Evolutionary conservation across 768 basidiomycete species (phyloP).

Genomic region (Kwoniella sp.): DNA sequence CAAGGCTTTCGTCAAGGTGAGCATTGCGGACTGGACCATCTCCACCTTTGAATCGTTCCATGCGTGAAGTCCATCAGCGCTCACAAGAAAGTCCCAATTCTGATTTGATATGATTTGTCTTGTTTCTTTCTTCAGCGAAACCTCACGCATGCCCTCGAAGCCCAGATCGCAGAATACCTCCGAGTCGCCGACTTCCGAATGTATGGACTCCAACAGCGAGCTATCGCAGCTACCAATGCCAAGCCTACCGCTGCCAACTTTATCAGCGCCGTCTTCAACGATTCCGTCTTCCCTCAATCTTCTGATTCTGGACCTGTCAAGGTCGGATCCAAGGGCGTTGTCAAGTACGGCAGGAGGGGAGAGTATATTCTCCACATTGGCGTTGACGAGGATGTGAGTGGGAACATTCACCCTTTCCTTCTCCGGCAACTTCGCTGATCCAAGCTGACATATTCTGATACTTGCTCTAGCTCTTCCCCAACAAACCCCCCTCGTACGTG

Average conservation of each 20-base stretch:
- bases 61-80: too few species aligned
- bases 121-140: constrained; percentile 41
- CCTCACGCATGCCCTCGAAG: constrained; percentile 52
- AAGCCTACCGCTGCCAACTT: constrained; percentile 52
- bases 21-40: constrained; percentile 1
- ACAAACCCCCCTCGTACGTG: constrained; percentile 50
- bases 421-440: too few species aligned
- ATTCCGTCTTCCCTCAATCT: constrained; percentile 50
- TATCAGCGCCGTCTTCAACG: constrained; percentile 52
- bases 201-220: constrained; percentile 78
- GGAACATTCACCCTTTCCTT: too few species aligned
- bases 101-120: too few species aligned
- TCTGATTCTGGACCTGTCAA: constrained; percentile 34
- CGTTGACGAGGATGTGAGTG: constrained; percentile 56
- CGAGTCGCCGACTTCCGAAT: constrained; percentile 60
- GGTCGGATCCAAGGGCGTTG: constrained; percentile 53
- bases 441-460: background rate
- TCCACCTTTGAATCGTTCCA: too few species aligned
- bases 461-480: constrained; percentile 49
- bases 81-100: too few species aligned
- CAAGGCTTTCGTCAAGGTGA: constrained; percentile 53
- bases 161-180: constrained; percentile 53
- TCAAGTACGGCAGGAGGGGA: constrained; percentile 57
- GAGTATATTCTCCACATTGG: constrained; percentile 58
- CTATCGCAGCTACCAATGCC: constrained; percentile 85